Conservation (phyloP, 108 stramenopile species). For the Cylindrotheca closterium region DNA sequence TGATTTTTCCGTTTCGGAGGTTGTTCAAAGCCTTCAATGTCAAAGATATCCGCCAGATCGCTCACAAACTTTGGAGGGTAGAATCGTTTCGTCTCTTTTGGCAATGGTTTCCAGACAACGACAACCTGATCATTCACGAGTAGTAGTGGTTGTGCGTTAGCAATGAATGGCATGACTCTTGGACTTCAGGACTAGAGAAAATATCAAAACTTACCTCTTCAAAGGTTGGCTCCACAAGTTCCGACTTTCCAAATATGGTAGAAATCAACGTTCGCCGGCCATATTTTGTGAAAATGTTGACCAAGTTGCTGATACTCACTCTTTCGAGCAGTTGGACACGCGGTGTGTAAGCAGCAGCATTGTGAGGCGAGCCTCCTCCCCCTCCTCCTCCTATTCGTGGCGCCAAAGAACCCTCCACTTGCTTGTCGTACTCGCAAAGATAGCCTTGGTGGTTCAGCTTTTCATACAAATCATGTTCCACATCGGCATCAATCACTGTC, state of each 20-base stretch:
- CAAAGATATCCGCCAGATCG: constrained; percentile 73
- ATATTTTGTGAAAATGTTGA: constrained; percentile 56
- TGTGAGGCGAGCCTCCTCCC: too few species aligned
- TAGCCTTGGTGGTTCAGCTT: constrained; percentile 22
- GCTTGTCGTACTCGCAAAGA: constrained; percentile 48
- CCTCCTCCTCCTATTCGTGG: too few species aligned
- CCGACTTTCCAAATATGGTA: constrained; percentile 50
- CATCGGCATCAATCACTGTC: not conserved
- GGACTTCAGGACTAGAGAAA: too few species aligned
- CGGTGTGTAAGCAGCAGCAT: too few species aligned
- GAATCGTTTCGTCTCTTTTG: constrained; percentile 11
- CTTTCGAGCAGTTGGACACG: constrained; percentile 66
- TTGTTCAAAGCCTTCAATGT: constrained; percentile 50
- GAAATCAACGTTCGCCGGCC: constrained; percentile 54
- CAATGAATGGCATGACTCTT: too few species aligned
- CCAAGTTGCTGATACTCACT: constrained; percentile 70
- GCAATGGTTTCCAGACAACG: constrained; percentile 66
- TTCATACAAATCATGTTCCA: constrained; percentile 36
- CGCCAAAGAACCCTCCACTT: constrained; percentile 1
- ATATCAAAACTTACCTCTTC: too few species aligned
- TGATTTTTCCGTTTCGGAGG: constrained; percentile 12
- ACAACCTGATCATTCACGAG: constrained; percentile 21
- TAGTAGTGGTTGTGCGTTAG: not conserved
- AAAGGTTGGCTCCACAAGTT: constrained; percentile 79
- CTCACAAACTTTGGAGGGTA: constrained; percentile 59